Conservation (phyloP, 2,329 filamentous ascomycete genomes). For the Fusarium sublunatum region DNA sequence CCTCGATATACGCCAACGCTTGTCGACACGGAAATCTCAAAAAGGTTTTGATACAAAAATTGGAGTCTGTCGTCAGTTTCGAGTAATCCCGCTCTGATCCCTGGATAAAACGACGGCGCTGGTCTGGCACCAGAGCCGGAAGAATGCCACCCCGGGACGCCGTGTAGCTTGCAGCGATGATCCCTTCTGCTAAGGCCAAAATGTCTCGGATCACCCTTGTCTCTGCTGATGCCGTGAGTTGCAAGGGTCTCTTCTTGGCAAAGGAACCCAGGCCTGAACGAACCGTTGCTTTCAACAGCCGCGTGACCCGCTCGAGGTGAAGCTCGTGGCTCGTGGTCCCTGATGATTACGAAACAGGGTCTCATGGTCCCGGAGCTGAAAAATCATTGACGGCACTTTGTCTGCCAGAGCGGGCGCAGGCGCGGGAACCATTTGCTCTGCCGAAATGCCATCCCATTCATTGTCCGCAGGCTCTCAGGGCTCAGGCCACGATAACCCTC, state of each 20-base stretch:
- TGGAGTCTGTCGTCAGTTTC: constrained; percentile 1
- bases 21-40: constrained; percentile 22
- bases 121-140: constrained; percentile 17
- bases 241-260: constrained; percentile 20
- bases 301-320: constrained; percentile 32
- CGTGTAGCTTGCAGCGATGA: constrained; percentile 20
- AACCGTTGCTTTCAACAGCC: constrained; percentile 37
- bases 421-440: constrained; percentile 2
- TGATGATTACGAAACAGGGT: constrained; percentile 18
- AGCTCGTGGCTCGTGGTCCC: constrained; percentile 28
- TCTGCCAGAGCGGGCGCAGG: not conserved
- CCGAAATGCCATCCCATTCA: not conserved
- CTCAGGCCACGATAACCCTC: constrained; percentile 25
- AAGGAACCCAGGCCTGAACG: constrained; percentile 5
- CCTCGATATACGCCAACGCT: constrained; percentile 29
- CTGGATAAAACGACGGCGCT: not conserved
- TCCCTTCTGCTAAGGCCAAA: constrained; percentile 17
- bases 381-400: constrained; percentile 6
- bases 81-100: constrained; percentile 14
- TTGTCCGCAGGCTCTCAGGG: constrained; percentile 5
- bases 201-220: constrained; percentile 23
- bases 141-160: constrained; percentile 18
- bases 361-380: constrained; percentile 29
- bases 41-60: not conserved
- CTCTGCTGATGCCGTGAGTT: not conserved